Conservation (phyloP, 2,329 filamentous ascomycete genomes). For the Coleophoma cylindrospora region DNA sequence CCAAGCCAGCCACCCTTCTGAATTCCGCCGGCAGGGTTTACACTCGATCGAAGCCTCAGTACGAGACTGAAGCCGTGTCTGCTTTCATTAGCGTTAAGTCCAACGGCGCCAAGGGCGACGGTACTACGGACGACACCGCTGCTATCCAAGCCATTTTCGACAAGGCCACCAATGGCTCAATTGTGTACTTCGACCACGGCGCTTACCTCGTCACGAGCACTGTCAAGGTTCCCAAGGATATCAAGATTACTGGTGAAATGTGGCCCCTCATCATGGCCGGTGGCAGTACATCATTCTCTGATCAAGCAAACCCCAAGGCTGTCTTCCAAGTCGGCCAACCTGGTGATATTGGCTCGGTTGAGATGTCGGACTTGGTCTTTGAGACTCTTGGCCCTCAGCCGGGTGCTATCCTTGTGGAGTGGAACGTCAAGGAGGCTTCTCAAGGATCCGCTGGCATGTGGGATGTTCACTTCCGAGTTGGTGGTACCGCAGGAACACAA, state of each 20-base stretch:
- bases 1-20: conserved; percentile 65
- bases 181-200: conserved; percentile 74
- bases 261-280: conserved; percentile 87
- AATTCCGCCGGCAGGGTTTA: conserved; percentile 63
- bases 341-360: conserved; percentile 73
- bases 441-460: conserved; percentile 77
- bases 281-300: conserved; percentile 63
- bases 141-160: conserved; percentile 78
- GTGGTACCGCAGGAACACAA: conserved; percentile 77
- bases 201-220: conserved; percentile 61
- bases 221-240: conserved; percentile 68
- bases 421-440: conserved; percentile 69
- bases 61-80: conserved; percentile 59
- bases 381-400: conserved; percentile 66
- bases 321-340: conserved; percentile 78
- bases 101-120: conserved; percentile 82
- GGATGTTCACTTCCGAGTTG: conserved; percentile 94
- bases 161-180: conserved; percentile 53
- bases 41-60: conserved; percentile 85
- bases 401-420: conserved; percentile 86
- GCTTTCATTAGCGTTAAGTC: conserved; percentile 81
- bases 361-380: conserved; percentile 85
- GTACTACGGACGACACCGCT: conserved; percentile 77
- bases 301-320: conserved; percentile 72
- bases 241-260: conserved; percentile 86